Base-by-base conservation (phyloP, 1,284 basidiomycete species). In the Apiotrichum siamense region DNA sequence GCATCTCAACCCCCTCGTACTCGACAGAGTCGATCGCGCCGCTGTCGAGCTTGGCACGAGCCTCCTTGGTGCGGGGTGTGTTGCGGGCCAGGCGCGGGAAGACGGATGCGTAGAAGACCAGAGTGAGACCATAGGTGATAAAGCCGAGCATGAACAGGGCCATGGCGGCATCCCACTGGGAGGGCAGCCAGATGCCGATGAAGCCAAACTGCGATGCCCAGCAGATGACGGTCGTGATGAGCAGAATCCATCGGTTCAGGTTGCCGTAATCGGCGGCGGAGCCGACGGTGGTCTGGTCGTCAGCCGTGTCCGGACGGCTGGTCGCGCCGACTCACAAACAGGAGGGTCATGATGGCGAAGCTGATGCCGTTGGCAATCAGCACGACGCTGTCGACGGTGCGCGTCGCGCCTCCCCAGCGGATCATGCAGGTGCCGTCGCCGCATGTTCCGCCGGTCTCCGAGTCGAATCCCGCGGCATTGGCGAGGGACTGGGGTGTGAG, bases 71-170 rank as follows among this genome's bases (percentile, higher is more conserved):
- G 59, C 80, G 82, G 2, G 78, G 69, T 0, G 88, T 87, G 64
- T 89, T 88, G 6, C 87, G 79, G 0, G 88, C 87, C 2, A 91
- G 79, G 3, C 84, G 81, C 1, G 88, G 88, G 66, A 91, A 90
- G 17, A 83, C 66, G 0, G 86, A 85, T 0, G 85, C 83, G 62
- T 87, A 91, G 72, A 89, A 91, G 2, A 66, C 64, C 0, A 75
- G 63, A 40, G 73, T 75, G 15, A 68, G 63, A 23, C 67, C 67
- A 11, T 71, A 62, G 31, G 48, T 50, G 41, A 87, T 81, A 69
- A 86, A 70, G 7, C 35, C 51, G 7, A 88, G 70, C 77, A 91
- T 87, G 67, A 85, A 91, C 2, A 91, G 72, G 0, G 72, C 84
- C 81, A 88, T 87, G 0, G 83, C 84, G 5, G 78, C 73, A 23